Base-by-base conservation (phyloP, 2,329 filamentous ascomycete species). In the Penicillium sp. region DNA sequence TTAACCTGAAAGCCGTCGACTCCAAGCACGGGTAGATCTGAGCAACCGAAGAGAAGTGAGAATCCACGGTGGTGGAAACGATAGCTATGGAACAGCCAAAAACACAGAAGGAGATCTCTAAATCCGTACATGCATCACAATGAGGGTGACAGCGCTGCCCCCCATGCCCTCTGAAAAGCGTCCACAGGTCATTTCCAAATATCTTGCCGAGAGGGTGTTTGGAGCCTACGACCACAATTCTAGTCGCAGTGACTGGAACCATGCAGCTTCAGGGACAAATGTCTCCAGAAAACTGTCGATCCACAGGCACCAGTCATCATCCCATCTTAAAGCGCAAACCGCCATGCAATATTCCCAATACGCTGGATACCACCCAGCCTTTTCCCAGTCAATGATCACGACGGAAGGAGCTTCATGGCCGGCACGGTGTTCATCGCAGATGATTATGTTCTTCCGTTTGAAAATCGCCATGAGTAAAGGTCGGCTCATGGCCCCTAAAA, bases 351-450 rank as follows among this genome's bases (percentile, higher is more conserved):
- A 71, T 50, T 71, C 67, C 66, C 66, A 70, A 51, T 70, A 72
- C 29, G 47, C 60, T 25, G 67, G 68, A 52, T 67, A 68, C 67
- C 65, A 72, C 29, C 67, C 66, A 38, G 68, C 50, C 39, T 55
- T 64, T 44, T 71, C 68, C 68, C 67, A 72, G 57, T 73, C 67
- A 51, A 73, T 64, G n/a, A 68, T 25, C 42, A 64, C 54, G 11
- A 8, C 4, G 11, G 29, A 32, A 32, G 3, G 8, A 8, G 7
- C 29, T 32, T 11, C 29, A 32, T 32, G 7, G 3, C 29, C 29
- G 4, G 29, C 8, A 11, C 1, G 29, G 29, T 32, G 3, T 32
- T 7, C 29, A 32, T 32, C 29, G 29, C 11, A 11, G 11, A 32
- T 8, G 11, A 5, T 5, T 11, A 67, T 58, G 45, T 67, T 66